Evolutionary conservation across 306 rosid genomes (phyloP), one percentile per base, ranked within the genome.

Genomic region (Vicia villosa): DNA sequence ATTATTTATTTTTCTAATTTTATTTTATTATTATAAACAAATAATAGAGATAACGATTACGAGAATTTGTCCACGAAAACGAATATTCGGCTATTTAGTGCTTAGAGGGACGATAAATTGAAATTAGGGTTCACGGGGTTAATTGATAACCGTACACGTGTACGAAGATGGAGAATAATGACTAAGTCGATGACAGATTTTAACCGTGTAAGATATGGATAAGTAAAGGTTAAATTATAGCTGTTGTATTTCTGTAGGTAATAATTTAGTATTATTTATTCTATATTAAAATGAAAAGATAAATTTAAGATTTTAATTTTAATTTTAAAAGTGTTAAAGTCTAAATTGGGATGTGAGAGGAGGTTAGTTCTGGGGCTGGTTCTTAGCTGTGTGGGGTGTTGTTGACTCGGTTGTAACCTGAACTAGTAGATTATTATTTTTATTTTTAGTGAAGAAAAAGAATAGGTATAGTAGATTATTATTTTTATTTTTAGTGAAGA

Each of bases 111-210:
- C n/a, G 80, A 75, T 28, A 80, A 80, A 75, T 40, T 70, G 65
- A 64, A 40, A 68, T 16, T 16, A 30, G 20, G 26, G 80, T 62
- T 68, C 82, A 84, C 87, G 95, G n/a, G 1, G 10, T 49, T 5
- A 47, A 1, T 16, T 6, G 36, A 14, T 7, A 10, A 26, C 63
- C 63, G 63, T 56, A 56, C 63, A 56, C 63, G 63, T 26, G 63
- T 26, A 5, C 1, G 28, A 13, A 2, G 62, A 56, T 26, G 42
- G 49, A 4, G 17, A 5, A 56, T 34, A 47, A 55, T 49, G 81
- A 67, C 49, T 5, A 5, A 22, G 61, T 68, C 54, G 12, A 21
- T 60, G 4, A 36, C 4, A 3, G 36, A 20, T 63, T 8, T 38
- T 0, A 12, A 14, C 79, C 63, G 82, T 80, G 9, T 24, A 51